Base-by-base conservation (phyloP, 2,329 filamentous ascomycete species). In the Byssothecium circinans region DNA sequence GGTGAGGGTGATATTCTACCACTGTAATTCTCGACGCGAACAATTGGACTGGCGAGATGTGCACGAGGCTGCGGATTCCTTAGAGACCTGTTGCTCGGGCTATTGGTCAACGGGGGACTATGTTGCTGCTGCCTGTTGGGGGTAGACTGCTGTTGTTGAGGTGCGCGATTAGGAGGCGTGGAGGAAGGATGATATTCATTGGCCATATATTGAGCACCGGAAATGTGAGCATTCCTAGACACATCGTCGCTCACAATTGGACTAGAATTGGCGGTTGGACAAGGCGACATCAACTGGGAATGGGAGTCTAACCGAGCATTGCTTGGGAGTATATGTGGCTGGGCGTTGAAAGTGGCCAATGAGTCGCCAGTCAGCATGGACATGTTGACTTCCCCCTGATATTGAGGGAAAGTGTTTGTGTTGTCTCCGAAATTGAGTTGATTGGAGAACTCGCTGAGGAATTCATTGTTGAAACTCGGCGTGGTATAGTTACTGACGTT, bases 61-160 rank as follows among this genome's bases (percentile, higher is more conserved):
- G 58, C 49, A 20, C 60, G 58, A 18, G 64, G 58, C 41, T 64
- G 61, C 17, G 59, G 53, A 23, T 67, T 62, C 10, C 50, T 58
- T 27, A 64, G 45, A n/a, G 56, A 54, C 36, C 48, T 45, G n/a
- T 58, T 61, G 25, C 62, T 59, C 20, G 69, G 66, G 35, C 68
- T 72, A 43, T 68, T 69, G 7, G 69, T 71, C 45, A 70, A 49
- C 20, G 69, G 64, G n/a, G 69, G 69, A 44, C 69, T 71, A 25
- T 57, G 60, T 43, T 70, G 68, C 18, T 63, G 61, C 40, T 70
- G 68, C 45, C 65, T 68, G 27, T 52, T 61, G 5, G 66, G 67
- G 20, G 64, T 68, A 4, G 59, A 61, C 14, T 66, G 59, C 17
- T 55, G 51, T 20, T 50, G 36, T 14, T 59, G 57, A 8, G 45